Evolutionary conservation across 2,329 filamentous ascomycete species (phyloP), one percentile per base, ranked within the genome.

Genomic region (Diplodia corticola): DNA sequence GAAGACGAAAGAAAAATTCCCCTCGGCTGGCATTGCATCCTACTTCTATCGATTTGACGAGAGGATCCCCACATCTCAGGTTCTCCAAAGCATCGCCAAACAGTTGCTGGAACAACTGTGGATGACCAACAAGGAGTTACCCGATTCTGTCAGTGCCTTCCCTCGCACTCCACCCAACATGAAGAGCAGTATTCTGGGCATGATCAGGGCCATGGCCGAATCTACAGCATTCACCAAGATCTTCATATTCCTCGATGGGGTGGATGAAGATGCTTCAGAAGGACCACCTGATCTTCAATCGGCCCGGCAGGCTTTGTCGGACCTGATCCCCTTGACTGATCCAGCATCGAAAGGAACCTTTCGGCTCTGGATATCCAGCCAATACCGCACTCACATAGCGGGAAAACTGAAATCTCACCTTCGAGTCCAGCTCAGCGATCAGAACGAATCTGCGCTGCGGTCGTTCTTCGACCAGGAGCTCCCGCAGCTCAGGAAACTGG

Each of bases 1-100:
- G 13, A 35, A 51, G 22, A 20, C 55, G 26, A 51, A 55, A 51
- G 40, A 40, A 9, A 12, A 17, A 17, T n/a, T 26, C 4, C 55
- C 30, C 15, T 20, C 22, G 2, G 33, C 59, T 15, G 65, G 28
- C 5, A 35, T 67, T 3, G 65, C 65, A 44, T 54, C 51, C 2
- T 49, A 63, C 7, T 67, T 51, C 57, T 67, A 63, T 26, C 24
- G 49, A 22, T 67, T 67, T 26, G 57, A 67, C 26, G 57, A 67
- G 26, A 26, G 33, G 17, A 13, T 40, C 17, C 30, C 65, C 5
- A 17, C 46, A 17, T 5, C 33, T 1, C 26, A 26, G 5, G 33
- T 46, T 5, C 40, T 53, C 26, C 57, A 33, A 20, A 67, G n/a
- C 53, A 44, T 67, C 7, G 57, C 57, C 3, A 17, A 13, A 4